Evolutionary conservation across 495 filamentous ascomycete species (phyloP), one percentile per base, ranked within the genome.

Genomic region (Tetracladium marchalianum): DNA sequence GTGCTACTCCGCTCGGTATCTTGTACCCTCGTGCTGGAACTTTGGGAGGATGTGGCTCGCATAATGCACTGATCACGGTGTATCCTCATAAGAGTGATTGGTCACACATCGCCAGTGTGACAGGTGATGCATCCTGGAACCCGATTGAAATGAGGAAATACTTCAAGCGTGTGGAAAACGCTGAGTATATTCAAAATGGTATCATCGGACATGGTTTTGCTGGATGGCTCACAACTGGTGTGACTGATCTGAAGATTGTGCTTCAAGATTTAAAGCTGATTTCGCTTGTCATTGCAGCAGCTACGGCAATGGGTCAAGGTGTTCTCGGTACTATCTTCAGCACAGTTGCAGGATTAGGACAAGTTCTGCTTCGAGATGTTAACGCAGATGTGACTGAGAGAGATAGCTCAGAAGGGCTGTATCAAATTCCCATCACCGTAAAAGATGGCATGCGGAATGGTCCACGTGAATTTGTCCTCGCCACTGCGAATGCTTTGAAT

Each of bases 171-270:
- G 44, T 81, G 31, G 78, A 82, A 60, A 67, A 69, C 32, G 74
- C 74, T 52, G 49, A 70, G 31, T 81, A 82, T 55, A 44, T 67
- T 6, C 60, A 66, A 0, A 64, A 65, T 6, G 54, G 62, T 1
- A 39, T 46, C 0, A 42, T 54, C 0, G 75, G 72, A 24, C 80
- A 83, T 55, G 80, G 80, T n/a, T 70, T 63, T 42, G 56, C 68
- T 34, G 78, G 81, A 16, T 85, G 74, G 73, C 58, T 82, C 15
- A 45, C 57, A 13, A 77, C 70, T 1, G 68, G 70, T 18, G 51
- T 66, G 5, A 67, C 75, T 0, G 68, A 72, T 4, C 46, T 75
- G 4, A 65, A 54, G 12, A 55, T 79, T 32, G 66, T 73, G 1
- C 53, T 75, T 10, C 46, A 66, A 31, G 76, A 82, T 33, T 55